Conservation (phyloP, 345 rosid genomes). For the Pistacia atlantica region DNA sequence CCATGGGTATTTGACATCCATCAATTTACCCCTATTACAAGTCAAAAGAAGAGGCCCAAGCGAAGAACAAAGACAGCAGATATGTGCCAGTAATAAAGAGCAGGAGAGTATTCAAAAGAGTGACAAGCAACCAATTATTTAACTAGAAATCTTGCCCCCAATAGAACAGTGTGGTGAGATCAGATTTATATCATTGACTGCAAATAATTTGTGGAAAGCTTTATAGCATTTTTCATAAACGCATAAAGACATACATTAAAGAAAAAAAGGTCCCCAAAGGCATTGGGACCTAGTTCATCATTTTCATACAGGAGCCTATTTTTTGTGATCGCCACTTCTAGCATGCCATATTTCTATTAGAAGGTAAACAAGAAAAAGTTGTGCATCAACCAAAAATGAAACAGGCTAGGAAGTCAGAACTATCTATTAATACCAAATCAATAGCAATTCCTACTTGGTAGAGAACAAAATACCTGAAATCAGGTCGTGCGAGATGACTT, state of each 20-base stretch:
- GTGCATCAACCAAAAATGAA: neutral
- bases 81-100: neutral
- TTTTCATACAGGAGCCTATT: neutral
- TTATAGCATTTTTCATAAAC: neutral
- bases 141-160: neutral
- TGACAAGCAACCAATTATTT: neutral
- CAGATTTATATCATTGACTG: neutral
- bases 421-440: neutral
- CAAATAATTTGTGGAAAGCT: neutral
- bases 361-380: neutral
- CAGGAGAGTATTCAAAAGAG: neutral
- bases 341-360: neutral
- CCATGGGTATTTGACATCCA: neutral
- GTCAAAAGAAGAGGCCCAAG: neutral
- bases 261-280: neutral
- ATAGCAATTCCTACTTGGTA: conserved; percentile 10
- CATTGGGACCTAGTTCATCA: neutral
- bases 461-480: conserved; percentile 60
- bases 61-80: neutral
- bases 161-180: neutral
- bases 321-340: neutral
- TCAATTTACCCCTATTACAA: neutral
- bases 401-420: conserved; percentile 1
- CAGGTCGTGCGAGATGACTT: conserved; percentile 69
- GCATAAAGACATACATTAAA: neutral